Percentiles rank a stretch among this genome's conserved stretches.
Evolutionary conservation across 331 rosid genomes (phyloP).

Genomic region (Pyracantha coccinea): DNA sequence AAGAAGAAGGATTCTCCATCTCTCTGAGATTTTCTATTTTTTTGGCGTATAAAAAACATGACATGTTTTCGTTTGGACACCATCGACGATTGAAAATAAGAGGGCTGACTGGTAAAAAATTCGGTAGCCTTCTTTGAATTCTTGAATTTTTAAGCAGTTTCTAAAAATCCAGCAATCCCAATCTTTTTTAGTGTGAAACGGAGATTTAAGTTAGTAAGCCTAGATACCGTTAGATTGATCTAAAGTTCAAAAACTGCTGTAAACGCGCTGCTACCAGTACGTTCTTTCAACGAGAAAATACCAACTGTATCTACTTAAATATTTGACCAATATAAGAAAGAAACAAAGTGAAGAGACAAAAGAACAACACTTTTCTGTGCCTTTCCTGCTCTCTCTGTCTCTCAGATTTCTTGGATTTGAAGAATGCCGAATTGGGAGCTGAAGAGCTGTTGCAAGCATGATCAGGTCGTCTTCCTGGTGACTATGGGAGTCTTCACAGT

Average conservation of each 20-base stretch:
- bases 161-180: too few relatives aligned
- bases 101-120: too few relatives aligned
- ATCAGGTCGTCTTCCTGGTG: constrained; percentile 61
- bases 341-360: background rate
- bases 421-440: constrained; percentile 83
- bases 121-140: too few relatives aligned
- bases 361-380: background rate
- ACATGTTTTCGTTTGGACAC: too few relatives aligned
- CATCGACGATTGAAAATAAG: too few relatives aligned
- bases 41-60: too few relatives aligned
- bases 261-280: background rate
- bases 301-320: background rate
- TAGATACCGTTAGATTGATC: too few relatives aligned
- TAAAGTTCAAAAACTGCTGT: background rate
- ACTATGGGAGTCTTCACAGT: constrained; percentile 64
- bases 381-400: background rate
- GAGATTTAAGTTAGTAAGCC: too few relatives aligned
- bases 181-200: too few relatives aligned
- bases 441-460: constrained; percentile 64
- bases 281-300: background rate
- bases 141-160: too few relatives aligned
- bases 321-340: background rate
- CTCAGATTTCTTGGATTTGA: background rate
- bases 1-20: too few relatives aligned
- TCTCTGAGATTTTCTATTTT: too few relatives aligned